Evolutionary conservation across 345 rosid species (phyloP), one percentile per base, ranked within the genome.

Genomic region (Linum tenue): DNA sequence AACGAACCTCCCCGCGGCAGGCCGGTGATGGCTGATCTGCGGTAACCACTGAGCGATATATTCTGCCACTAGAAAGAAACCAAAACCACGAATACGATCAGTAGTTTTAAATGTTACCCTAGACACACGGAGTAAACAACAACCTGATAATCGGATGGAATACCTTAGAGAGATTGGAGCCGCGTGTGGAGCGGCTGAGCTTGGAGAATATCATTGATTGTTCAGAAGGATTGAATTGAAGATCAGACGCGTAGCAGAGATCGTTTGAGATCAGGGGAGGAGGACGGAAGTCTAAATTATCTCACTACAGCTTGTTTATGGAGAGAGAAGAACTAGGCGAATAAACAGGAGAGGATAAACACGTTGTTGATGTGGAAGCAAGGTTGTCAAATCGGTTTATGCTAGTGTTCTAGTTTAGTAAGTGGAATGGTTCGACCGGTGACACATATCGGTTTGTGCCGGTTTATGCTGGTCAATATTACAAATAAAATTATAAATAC

Each of bases 111-210:
- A 35, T 22, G 31, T 22, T 22, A 22, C 31, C 31, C 69, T 70
- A 70, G 15, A 61, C 35, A 22, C 61, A 17, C 39, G 10, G 17
- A 53, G 42, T 12, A 40, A n/a, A 55, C 7, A 2, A 37, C 1
- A 11, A 11, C 4, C 51, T 15, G 51, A 61, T 5, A 7, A 60
- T 65, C 14, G 38, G 69, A 77, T 67, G 31, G 31, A 22, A 22
- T 62, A 84, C 91, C 69, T 71, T 75, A 8, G 85, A 75, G 39
- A 77, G 83, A 70, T 86, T 86, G 55, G 89, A 80, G 62, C 87
- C 85, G 55, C 86, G 60, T 17, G 76, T 0, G 9, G 82, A 72
- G 43, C 82, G 84, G 57, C 77, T 75, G 39, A 91, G 79, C 85
- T 82, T 83, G 0, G 85, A 86, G 69, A 82, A 81, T 0, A 88